A percentile compares a stretch with the other conserved stretches of the same genome.
These are phyloP conservation scores for Creolimax fragrantissima DNA, from an alignment of 78 protist genomes.

Conservation along the genomic window DNA sequence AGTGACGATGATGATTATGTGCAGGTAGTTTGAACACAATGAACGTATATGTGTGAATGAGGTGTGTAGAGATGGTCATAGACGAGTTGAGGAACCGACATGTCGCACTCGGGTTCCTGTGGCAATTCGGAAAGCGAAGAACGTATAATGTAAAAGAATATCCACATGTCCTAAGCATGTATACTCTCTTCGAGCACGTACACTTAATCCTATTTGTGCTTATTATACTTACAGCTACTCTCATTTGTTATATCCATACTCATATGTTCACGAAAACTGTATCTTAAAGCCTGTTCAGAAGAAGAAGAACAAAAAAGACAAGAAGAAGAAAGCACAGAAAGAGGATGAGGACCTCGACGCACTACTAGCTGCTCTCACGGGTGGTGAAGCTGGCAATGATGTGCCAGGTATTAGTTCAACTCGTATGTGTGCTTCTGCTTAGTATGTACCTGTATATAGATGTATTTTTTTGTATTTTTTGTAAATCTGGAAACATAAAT, in stretches of 20 bases:
- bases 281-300: too few relatives aligned
- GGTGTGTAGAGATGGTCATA: background rate
- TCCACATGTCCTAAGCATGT: too few relatives aligned
- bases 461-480: background rate
- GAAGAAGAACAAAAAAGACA: background rate
- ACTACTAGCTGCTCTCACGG: background rate
- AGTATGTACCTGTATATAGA: background rate
- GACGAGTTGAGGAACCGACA: too few relatives aligned
- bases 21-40: background rate
- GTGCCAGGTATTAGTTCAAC: background rate
- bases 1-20: conserved; percentile 1
- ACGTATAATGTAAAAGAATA: too few relatives aligned
- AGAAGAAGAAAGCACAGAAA: background rate
- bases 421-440: background rate
- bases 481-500: background rate
- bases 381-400: background rate
- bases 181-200: too few relatives aligned
- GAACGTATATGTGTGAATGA: background rate
- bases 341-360: background rate
- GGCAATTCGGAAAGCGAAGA: too few relatives aligned
- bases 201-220: too few relatives aligned
- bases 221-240: too few relatives aligned
- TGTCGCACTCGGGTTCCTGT: too few relatives aligned
- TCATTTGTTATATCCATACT: too few relatives aligned
- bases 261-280: too few relatives aligned